Base-by-base conservation (phyloP, 2,329 filamentous ascomycete genomes). In the Nemania sp. region DNA sequence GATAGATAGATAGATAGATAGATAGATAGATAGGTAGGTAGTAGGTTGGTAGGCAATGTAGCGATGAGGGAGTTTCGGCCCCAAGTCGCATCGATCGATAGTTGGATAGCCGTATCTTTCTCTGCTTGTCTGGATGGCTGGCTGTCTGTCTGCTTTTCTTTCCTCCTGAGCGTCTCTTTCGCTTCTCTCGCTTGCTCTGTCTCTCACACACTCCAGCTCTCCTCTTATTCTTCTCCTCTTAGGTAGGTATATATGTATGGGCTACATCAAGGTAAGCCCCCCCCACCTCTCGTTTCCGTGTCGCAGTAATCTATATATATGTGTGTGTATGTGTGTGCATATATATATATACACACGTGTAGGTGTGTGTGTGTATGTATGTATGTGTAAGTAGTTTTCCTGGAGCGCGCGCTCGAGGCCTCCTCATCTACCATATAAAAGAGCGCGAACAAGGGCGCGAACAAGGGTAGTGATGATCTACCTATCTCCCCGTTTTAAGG, bases 11-110 rank as follows among this genome's bases (percentile, higher is more conserved):
- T n/a, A n/a, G n/a, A n/a, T n/a, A n/a, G n/a, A n/a, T n/a, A n/a
- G n/a, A n/a, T n/a, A n/a, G n/a, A n/a, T n/a, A n/a, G n/a, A n/a
- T n/a, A n/a, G n/a, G n/a, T n/a, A n/a, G n/a, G n/a, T 32, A 53
- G 18, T 62, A 38, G 35, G 47, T 32, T 41, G 11, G 60, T 54
- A 43, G 45, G 27, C 22, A 61, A 18, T 55, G 60, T 60, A 68
- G 56, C 52, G 56, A 62, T 51, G 64, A 70, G 60, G 56, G 57
- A 68, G 64, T 65, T 67, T 70, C 65, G 68, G 61, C 64, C 55
- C 59, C 64, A 62, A 62, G 22, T 65, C 49, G 68, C 45, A 59
- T 68, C 45, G 24, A 52, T 52, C 24, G 57, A 59, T 70, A n/a
- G 62, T 58, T 54, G 62, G 53, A 38, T 51, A 55, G 64, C 57